These are phyloP conservation scores for Botrytis elliptica DNA, from an alignment of 2,329 filamentous ascomycete genomes.

Conservation along the genomic window DNA sequence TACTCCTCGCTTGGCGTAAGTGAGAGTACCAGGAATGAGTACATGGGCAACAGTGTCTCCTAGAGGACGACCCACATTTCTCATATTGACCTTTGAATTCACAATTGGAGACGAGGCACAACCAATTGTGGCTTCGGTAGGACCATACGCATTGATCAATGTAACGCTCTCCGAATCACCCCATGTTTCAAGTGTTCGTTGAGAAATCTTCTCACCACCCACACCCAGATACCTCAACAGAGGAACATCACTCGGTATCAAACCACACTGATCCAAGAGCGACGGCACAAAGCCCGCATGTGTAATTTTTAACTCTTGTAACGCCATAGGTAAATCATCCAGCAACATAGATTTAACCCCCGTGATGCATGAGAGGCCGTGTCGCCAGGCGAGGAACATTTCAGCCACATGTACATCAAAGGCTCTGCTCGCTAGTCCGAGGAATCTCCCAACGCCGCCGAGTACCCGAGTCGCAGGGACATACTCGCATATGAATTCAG, in stretches of 20 bases:
- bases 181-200: conserved; percentile 8
- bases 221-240: conserved; percentile 2
- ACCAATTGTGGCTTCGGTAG: conserved; percentile 10
- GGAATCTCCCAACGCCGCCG: conserved; percentile 35
- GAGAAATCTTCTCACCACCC: conserved; percentile 13
- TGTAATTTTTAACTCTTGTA: conserved; percentile 12
- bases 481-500: background rate
- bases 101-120: conserved; percentile 3
- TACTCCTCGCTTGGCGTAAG: background rate
- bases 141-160: conserved; percentile 17
- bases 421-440: conserved; percentile 40
- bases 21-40: conserved; percentile 10
- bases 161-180: conserved; percentile 7
- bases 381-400: conserved; percentile 39
- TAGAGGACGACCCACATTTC: conserved; percentile 7
- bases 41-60: conserved; percentile 14
- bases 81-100: background rate
- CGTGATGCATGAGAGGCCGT: conserved; percentile 36
- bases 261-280: conserved; percentile 6
- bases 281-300: conserved; percentile 15
- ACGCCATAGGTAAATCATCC: conserved; percentile 7
- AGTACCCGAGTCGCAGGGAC: conserved; percentile 3
- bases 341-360: conserved; percentile 22
- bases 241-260: conserved; percentile 12
- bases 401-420: conserved; percentile 39